Evolutionary conservation across 139 green algal genomes (phyloP).

Genomic region (Raphidocelis subcapitata): DNA sequence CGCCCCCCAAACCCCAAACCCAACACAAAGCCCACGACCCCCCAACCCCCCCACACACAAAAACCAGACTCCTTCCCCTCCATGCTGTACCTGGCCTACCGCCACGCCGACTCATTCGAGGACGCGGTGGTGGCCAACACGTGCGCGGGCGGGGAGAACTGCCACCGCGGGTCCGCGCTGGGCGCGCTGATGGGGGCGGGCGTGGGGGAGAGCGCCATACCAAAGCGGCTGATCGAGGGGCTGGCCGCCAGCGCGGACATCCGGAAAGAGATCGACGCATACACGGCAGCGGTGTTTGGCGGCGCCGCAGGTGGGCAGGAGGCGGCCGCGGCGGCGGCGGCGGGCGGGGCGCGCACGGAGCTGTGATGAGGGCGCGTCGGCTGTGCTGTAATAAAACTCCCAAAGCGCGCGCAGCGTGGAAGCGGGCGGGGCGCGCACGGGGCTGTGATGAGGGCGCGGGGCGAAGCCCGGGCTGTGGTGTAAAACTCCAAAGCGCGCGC

Average conservation of each 20-base stretch:
- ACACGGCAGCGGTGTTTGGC: slow-evolving; percentile 33
- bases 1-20: no score
- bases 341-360: no score
- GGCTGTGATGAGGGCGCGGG: no score
- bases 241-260: slow-evolving; percentile 33
- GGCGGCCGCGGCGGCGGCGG: no score
- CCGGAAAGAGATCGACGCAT: slow-evolving; percentile 51
- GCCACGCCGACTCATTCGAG: slow-evolving; percentile 62
- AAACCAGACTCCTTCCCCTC: slow-evolving; percentile 35
- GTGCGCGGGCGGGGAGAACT: slow-evolving; percentile 68
- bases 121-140: slow-evolving; percentile 60
- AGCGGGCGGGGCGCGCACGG: no score
- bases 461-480: no score
- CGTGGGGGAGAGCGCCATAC: slow-evolving; percentile 47
- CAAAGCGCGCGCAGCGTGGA: no score
- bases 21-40: no score
- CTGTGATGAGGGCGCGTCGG: no score
- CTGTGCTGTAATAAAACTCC: no score
- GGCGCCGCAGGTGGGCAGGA: neutral
- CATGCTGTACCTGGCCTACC: slow-evolving; percentile 58
- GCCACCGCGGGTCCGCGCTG: slow-evolving; percentile 58
- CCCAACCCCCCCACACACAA: no score
- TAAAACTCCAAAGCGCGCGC: no score
- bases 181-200: slow-evolving; percentile 58
- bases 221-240: slow-evolving; percentile 35